These are phyloP conservation scores for Exophiala phaeomuriformis DNA, from an alignment of 2,329 filamentous ascomycete species.

Conservation along the genomic window DNA sequence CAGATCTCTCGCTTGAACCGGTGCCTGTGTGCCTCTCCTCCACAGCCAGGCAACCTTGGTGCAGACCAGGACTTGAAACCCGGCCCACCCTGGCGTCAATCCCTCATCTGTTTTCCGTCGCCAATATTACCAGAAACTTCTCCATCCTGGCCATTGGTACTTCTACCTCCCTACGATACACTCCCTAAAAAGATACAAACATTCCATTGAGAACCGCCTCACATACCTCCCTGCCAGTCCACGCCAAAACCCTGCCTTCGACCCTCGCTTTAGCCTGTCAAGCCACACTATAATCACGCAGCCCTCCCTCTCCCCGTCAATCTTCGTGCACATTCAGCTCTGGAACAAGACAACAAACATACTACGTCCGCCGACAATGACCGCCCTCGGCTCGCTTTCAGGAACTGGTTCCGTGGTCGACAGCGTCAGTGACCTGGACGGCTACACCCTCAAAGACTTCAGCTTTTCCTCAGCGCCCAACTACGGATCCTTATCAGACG, in stretches of 20 bases:
- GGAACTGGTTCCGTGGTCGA: slow-evolving; percentile 14
- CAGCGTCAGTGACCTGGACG: slow-evolving; percentile 24
- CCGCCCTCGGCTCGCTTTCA: slow-evolving; percentile 8
- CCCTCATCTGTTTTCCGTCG: slow-evolving; percentile 2
- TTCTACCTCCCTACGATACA: neutral
- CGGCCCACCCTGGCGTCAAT: neutral
- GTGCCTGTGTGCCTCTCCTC: neutral
- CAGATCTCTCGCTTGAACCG: slow-evolving; percentile 6
- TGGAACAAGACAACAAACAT: neutral
- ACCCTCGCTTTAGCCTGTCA: neutral
- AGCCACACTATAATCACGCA: neutral
- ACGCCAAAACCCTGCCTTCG: neutral
- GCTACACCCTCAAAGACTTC: slow-evolving; percentile 22
- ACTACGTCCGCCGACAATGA: slow-evolving; percentile 7
- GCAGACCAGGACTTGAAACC: neutral
- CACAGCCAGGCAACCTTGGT: neutral
- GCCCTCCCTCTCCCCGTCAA: no score
- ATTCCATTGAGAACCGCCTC: neutral
- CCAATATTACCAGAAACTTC: slow-evolving; percentile 6
- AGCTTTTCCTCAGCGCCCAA: slow-evolving; percentile 8
- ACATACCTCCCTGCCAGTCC: neutral
- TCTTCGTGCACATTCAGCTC: no score
- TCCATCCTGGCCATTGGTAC: slow-evolving; percentile 1
- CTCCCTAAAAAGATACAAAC: slow-evolving; percentile 1
- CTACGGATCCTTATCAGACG: slow-evolving; percentile 13